These are phyloP conservation scores for Dendrobium huoshanense DNA, from an alignment of 106 monocot species.

Conservation along the genomic window DNA sequence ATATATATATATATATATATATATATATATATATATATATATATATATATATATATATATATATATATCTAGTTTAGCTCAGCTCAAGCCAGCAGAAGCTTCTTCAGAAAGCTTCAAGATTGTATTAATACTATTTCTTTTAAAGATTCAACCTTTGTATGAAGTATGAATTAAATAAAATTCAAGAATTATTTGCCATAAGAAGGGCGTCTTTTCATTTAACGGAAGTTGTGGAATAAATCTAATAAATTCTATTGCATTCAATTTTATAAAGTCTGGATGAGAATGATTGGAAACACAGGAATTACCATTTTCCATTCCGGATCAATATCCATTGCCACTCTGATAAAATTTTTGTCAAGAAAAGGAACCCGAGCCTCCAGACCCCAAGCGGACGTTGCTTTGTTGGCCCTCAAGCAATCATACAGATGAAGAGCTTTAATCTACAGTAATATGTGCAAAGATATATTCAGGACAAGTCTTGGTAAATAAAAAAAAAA, in stretches of 20 bases:
- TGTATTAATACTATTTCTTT: background rate
- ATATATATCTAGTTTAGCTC: too few species aligned
- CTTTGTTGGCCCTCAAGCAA: slow-evolving; percentile 70
- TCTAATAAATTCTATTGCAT: background rate
- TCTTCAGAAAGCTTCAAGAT: too few species aligned
- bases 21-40: too few species aligned
- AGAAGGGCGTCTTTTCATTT: background rate
- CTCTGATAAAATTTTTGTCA: slow-evolving; percentile 52
- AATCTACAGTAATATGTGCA: slow-evolving; percentile 29
- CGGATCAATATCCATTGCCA: slow-evolving; percentile 67
- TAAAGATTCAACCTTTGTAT: background rate
- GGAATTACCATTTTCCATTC: slow-evolving; percentile 64
- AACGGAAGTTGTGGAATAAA: background rate
- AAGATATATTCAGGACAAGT: background rate
- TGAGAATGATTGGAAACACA: background rate
- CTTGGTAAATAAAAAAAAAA: background rate
- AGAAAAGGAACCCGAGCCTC: slow-evolving; percentile 72
- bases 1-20: too few species aligned
- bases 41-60: too few species aligned
- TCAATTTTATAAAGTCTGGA: background rate
- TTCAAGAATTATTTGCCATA: background rate
- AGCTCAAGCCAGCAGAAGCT: too few species aligned
- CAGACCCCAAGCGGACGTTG: slow-evolving; percentile 68
- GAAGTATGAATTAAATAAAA: background rate
- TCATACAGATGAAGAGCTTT: slow-evolving; percentile 67